phyloP scores from a whole-genome alignment of 2,329 filamentous ascomycete genomes.

The Fusarium sp. region DNA sequence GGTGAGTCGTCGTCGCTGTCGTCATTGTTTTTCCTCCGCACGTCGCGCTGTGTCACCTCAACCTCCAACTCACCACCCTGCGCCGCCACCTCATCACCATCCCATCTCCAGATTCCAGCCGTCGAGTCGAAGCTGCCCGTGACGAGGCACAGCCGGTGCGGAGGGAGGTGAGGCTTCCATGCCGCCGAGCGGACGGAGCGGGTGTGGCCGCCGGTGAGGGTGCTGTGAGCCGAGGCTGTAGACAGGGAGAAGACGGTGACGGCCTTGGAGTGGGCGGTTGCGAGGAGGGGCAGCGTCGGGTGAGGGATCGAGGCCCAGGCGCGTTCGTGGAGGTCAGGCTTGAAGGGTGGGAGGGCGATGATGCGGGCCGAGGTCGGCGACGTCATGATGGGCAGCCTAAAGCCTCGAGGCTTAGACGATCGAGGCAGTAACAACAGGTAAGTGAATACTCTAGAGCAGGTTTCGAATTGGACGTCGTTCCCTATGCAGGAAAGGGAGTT shows the following conservation, averaged over 20 bases:
- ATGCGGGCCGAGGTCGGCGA: slow-evolving; percentile 48
- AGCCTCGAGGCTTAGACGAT: background rate
- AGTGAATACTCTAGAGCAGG: background rate
- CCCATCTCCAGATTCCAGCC: slow-evolving; percentile 83
- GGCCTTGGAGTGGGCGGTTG: slow-evolving; percentile 87
- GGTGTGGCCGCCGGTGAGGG: slow-evolving; percentile 87
- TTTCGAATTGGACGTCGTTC: background rate
- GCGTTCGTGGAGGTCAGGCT: slow-evolving; percentile 72
- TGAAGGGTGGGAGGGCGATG: slow-evolving; percentile 60
- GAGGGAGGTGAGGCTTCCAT: slow-evolving; percentile 81
- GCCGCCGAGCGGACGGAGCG: slow-evolving; percentile 86
- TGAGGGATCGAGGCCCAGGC: slow-evolving; percentile 90
- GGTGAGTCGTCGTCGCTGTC: slow-evolving; percentile 55
- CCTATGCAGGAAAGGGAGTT: background rate
- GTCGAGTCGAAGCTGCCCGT: slow-evolving; percentile 95
- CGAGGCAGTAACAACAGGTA: too few species aligned
- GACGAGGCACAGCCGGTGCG: slow-evolving; percentile 78
- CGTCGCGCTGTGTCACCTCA: slow-evolving; percentile 50
- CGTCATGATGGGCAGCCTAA: slow-evolving; percentile 27
- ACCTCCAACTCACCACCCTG: slow-evolving; percentile 50
- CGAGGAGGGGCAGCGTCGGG: slow-evolving; percentile 86
- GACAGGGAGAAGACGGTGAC: slow-evolving; percentile 90
- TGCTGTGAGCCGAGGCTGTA: slow-evolving; percentile 81
- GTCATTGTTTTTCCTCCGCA: slow-evolving; percentile 31
- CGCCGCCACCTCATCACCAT: slow-evolving; percentile 52